These are phyloP conservation scores for Parathielavia hyrcaniae DNA, from an alignment of 495 filamentous ascomycete genomes.

Conservation along the genomic window DNA sequence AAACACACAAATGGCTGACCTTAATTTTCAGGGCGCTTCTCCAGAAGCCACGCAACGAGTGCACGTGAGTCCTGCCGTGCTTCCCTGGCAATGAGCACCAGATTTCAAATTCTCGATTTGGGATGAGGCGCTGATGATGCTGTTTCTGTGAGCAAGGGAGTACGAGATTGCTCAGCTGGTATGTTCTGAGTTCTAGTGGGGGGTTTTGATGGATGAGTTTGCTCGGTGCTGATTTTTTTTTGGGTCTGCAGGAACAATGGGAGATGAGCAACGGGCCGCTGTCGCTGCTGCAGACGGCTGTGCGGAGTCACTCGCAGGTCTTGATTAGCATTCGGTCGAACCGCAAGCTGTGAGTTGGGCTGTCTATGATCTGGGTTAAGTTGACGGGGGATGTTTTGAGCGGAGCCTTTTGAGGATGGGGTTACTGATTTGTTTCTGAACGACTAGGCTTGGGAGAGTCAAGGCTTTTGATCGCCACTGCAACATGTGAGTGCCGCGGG, in stretches of 20 bases:
- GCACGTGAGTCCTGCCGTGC: slow-evolving; percentile 26
- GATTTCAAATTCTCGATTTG: too few species aligned
- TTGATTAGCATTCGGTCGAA: slow-evolving; percentile 89
- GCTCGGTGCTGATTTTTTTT: neutral
- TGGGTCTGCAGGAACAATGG: slow-evolving; percentile 22
- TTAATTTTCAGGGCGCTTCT: slow-evolving; percentile 21
- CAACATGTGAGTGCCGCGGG: slow-evolving; percentile 21
- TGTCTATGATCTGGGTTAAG: neutral
- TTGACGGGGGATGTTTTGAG: neutral
- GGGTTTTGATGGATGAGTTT: neutral
- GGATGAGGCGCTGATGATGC: slow-evolving; percentile 1
- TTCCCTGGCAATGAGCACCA: too few species aligned
- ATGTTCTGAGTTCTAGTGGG: slow-evolving; percentile 1
- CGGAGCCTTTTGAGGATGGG: neutral
- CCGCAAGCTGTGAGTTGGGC: slow-evolving; percentile 52
- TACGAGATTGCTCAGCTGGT: slow-evolving; percentile 31
- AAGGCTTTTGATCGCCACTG: slow-evolving; percentile 45
- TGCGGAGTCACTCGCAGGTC: slow-evolving; percentile 80
- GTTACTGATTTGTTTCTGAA: neutral
- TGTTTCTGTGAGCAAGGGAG: slow-evolving; percentile 14
- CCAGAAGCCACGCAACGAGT: slow-evolving; percentile 31
- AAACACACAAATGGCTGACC: slow-evolving; percentile 7
- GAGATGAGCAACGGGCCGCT: slow-evolving; percentile 33
- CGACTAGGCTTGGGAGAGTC: slow-evolving; percentile 43
- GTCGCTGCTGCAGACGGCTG: slow-evolving; percentile 88